Conservation (phyloP, 331 rosid species). For the Cydonia oblonga region DNA sequence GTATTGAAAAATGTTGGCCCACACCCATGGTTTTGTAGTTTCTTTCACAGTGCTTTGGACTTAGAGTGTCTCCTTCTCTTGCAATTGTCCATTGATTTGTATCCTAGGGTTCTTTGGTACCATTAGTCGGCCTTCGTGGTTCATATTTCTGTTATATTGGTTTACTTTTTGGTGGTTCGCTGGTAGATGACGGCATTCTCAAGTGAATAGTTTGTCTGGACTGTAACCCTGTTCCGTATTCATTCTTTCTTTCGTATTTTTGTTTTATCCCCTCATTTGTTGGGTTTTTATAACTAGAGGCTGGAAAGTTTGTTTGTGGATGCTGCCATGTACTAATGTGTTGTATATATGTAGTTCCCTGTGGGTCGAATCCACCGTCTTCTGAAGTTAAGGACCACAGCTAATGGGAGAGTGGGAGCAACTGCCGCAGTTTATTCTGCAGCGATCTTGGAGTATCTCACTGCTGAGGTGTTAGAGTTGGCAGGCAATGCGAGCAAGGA, state of each 20-base stretch:
- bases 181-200: not conserved
- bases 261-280: not conserved
- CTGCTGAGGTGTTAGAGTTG: conserved; percentile 73
- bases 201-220: not conserved
- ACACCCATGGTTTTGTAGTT: not conserved
- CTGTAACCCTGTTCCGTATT: not conserved
- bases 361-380: conserved; percentile 75
- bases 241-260: not conserved
- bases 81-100: not conserved
- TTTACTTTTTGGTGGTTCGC: not conserved
- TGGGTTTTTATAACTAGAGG: not conserved
- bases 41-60: not conserved
- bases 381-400: conserved; percentile 51
- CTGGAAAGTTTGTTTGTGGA: not conserved
- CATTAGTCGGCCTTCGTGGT: not conserved
- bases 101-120: not conserved
- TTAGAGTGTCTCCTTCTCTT: not conserved
- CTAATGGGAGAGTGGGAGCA: conserved; percentile 62
- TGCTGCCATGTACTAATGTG: not conserved
- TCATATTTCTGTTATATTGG: not conserved
- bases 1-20: not conserved
- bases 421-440: conserved; percentile 83
- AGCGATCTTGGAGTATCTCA: conserved; percentile 66
- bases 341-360: conserved; percentile 47
- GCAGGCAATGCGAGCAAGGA: conserved; percentile 84